These are phyloP conservation scores for Capronia americana DNA, from an alignment of 2,329 filamentous ascomycete species.

Conservation along the genomic window DNA sequence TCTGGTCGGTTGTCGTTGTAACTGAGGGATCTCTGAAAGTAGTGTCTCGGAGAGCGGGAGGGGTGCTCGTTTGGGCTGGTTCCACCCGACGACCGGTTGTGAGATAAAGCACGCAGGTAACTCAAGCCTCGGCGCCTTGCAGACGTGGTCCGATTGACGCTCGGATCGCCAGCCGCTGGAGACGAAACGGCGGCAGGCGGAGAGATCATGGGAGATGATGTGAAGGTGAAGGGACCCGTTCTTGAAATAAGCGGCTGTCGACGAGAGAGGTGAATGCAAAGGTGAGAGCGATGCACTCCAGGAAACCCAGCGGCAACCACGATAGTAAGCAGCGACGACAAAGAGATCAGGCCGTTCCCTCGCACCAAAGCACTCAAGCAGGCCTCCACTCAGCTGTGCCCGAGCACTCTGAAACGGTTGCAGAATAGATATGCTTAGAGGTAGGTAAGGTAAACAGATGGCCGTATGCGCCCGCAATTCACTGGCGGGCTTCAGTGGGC, in stretches of 20 bases:
- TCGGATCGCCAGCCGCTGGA: conserved; percentile 32
- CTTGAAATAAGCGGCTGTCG: neutral
- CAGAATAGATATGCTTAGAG: neutral
- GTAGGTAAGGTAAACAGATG: neutral
- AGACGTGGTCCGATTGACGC: conserved; percentile 34
- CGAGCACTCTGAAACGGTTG: neutral
- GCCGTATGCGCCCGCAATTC: neutral
- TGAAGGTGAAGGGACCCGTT: conserved; percentile 1
- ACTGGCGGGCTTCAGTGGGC: conserved; percentile 5
- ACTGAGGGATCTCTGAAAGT: conserved; percentile 38
- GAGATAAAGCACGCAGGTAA: conserved; percentile 40
- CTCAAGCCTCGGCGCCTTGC: conserved; percentile 37
- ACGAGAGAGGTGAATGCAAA: conserved; percentile 2
- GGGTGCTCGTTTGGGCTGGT: conserved; percentile 34
- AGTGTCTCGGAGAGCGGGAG: conserved; percentile 38
- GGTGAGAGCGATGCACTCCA: conserved; percentile 13
- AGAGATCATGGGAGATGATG: conserved; percentile 38
- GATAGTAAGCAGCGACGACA: conserved; percentile 7
- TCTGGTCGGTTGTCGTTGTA: conserved; percentile 34
- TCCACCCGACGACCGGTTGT: conserved; percentile 34
- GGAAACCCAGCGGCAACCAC: conserved; percentile 8
- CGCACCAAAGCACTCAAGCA: neutral
- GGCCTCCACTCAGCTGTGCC: neutral
- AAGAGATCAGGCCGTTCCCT: neutral
- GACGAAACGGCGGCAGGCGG: conserved; percentile 34